These are phyloP conservation scores for Ascosphaera aggregata DNA, from an alignment of 2,329 filamentous ascomycete genomes.

Conservation along the genomic window DNA sequence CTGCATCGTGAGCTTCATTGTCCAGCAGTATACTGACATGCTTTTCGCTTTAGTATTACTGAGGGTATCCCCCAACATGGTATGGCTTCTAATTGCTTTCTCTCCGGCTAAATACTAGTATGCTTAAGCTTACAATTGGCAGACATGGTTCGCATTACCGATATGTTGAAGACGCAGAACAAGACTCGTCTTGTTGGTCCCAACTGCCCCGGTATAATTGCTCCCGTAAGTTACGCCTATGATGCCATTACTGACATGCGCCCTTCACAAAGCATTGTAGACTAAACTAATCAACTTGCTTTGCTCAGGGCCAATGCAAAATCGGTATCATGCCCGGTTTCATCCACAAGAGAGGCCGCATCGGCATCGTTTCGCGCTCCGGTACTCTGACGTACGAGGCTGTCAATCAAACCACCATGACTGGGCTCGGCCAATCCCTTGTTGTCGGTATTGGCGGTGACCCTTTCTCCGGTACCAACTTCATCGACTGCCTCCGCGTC, in stretches of 20 bases:
- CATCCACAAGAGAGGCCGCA: constrained; percentile 98
- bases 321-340: constrained; percentile 99
- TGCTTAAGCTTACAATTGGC: constrained; percentile 4
- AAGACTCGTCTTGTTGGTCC: constrained; percentile 94
- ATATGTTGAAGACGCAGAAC: constrained; percentile 90
- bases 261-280: constrained; percentile 1
- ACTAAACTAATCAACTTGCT: constrained; percentile 3
- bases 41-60: constrained; percentile 39
- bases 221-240: constrained; percentile 26
- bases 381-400: constrained; percentile 98
- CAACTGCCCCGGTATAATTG: constrained; percentile 97
- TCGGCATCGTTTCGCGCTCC: constrained; percentile 95
- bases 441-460: constrained; percentile 97
- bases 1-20: constrained; percentile 2
- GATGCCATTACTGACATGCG: constrained; percentile 2
- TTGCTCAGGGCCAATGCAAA: constrained; percentile 98
- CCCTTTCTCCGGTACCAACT: constrained; percentile 97
- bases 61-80: constrained; percentile 96
- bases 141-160: constrained; percentile 99
- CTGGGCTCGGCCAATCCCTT: constrained; percentile 89
- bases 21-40: constrained; percentile 4
- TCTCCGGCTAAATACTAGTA: constrained; percentile 1
- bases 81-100: constrained; percentile 20
- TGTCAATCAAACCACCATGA: constrained; percentile 97
- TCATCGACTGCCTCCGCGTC: constrained; percentile 96